Evolutionary conservation across 192 early-diverging fungal genomes (phyloP), one percentile per base, ranked within the genome.

Genomic region (Chytriomyces confervae): DNA sequence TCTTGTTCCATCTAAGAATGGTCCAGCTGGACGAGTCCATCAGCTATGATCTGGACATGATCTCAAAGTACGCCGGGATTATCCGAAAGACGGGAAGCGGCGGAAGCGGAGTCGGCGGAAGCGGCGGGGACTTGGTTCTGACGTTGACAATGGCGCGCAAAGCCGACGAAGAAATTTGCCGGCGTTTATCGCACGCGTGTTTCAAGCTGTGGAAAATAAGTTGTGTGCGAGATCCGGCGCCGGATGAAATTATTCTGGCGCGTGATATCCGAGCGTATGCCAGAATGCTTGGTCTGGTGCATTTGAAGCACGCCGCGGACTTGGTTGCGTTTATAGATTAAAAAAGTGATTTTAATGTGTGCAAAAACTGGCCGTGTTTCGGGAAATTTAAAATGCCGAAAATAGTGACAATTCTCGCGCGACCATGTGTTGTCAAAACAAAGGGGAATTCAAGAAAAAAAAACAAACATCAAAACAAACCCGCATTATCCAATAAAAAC

Each of bases 261-360:
- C 16, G 29, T 13, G 66, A 68, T 13, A 68, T 68, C 7, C 3
- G 24, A 48, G 29, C 29, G 29, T 68, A 68, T 18, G 66, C 46
- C 9, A 43, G 29, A 16, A 68, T 47, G 66, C 16, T 68, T 16
- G 66, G 66, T 11, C 45, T 68, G 2, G 29, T 48, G 6, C 66
- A 68, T 46, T 47, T 68, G 43, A 68, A 68, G 46, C 66, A 68
- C 24, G 16, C 27, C 0, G 18, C 44, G 11, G 29, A 27, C 11
- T 48, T 68, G 29, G 7, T 68, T 46, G 11, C 85, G 93, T 29
- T 36, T 36, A 27, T 27, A 27, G n/a, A 64, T 20, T 57, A 57
- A 18, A 13, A 93, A 11, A 94, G 78, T 62, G 20, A 57, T 57
- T 16, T 53, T 57, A 36, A 36, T 36, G 4, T 36, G 4, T 36